A percentile compares a stretch with the other conserved stretches of the same genome.
These are phyloP conservation scores for Fusarium nematophilum DNA, from an alignment of 2,329 filamentous ascomycete species.

Conservation along the genomic window DNA sequence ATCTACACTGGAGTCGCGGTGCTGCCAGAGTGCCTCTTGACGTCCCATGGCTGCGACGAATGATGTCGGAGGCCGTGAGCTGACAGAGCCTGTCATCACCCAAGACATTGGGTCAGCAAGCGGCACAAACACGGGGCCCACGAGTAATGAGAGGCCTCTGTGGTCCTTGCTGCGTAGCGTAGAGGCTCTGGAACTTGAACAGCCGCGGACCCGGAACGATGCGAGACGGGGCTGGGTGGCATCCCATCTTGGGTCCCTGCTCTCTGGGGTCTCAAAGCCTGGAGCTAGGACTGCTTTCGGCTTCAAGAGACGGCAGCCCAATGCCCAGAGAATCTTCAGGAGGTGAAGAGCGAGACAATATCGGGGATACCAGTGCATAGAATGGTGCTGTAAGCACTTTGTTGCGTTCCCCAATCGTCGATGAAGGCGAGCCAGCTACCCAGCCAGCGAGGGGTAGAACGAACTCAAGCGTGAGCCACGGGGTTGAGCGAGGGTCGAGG, in stretches of 20 bases:
- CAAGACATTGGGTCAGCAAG: slow-evolving; percentile 26
- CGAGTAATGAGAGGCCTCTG: slow-evolving; percentile 9
- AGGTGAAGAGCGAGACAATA: too few relatives aligned
- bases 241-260: slow-evolving; percentile 25
- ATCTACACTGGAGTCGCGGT: neutral
- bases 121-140: slow-evolving; percentile 6
- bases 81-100: slow-evolving; percentile 30
- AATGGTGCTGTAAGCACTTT: neutral
- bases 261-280: slow-evolving; percentile 28
- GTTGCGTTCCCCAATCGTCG: neutral
- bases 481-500: slow-evolving; percentile 37
- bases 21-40: slow-evolving; percentile 8
- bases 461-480: slow-evolving; percentile 30
- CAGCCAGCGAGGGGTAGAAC: slow-evolving; percentile 9
- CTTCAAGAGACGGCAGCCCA: too few relatives aligned
- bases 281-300: slow-evolving; percentile 7
- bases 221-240: slow-evolving; percentile 30
- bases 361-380: neutral
- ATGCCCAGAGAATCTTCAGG: too few relatives aligned
- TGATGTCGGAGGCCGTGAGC: slow-evolving; percentile 29
- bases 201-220: slow-evolving; percentile 28
- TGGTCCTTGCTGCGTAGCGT: slow-evolving; percentile 24
- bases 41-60: slow-evolving; percentile 30
- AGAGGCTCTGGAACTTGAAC: slow-evolving; percentile 38
- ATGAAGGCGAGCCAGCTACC: slow-evolving; percentile 9